These are phyloP conservation scores for Ganoderma meredithae DNA, from an alignment of 1,284 basidiomycete species.

Conservation along the genomic window DNA sequence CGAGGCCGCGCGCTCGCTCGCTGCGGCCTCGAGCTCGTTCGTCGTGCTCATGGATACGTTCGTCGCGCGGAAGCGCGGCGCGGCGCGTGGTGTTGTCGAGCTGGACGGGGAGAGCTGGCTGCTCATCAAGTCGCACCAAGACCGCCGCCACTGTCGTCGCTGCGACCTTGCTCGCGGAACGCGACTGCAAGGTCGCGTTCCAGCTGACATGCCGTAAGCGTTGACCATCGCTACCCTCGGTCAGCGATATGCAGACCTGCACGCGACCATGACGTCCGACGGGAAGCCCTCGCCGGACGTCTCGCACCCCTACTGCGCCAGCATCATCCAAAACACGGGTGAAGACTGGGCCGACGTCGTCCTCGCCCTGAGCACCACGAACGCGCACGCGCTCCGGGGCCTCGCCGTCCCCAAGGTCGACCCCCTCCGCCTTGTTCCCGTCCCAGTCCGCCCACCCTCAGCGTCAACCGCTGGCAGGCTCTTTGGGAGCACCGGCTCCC, in stretches of 20 bases:
- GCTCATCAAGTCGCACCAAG: constrained; percentile 41
- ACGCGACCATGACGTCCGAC: constrained; percentile 52
- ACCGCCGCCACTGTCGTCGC: constrained; percentile 47
- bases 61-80: constrained; percentile 47
- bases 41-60: constrained; percentile 51
- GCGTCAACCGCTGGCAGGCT: background rate
- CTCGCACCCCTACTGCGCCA: constrained; percentile 61
- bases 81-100: constrained; percentile 46
- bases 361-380: constrained; percentile 23
- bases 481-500: no score
- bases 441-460: background rate
- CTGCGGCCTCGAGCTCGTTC: constrained; percentile 38
- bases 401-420: constrained; percentile 18
- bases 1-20: constrained; percentile 52
- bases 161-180: constrained; percentile 49
- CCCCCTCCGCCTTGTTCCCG: constrained; percentile 1
- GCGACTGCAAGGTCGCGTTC: constrained; percentile 47
- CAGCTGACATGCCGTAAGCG: constrained; percentile 62
- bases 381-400: constrained; percentile 14
- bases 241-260: no score
- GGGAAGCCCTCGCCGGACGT: constrained; percentile 53
- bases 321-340: constrained; percentile 61
- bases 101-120: constrained; percentile 44
- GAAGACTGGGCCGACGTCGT: constrained; percentile 60
- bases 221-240: no score